Percentiles rank a stretch among this genome's conserved stretches.
Conservation (phyloP, 345 rosid species). For the Euphorbia lathyris region DNA sequence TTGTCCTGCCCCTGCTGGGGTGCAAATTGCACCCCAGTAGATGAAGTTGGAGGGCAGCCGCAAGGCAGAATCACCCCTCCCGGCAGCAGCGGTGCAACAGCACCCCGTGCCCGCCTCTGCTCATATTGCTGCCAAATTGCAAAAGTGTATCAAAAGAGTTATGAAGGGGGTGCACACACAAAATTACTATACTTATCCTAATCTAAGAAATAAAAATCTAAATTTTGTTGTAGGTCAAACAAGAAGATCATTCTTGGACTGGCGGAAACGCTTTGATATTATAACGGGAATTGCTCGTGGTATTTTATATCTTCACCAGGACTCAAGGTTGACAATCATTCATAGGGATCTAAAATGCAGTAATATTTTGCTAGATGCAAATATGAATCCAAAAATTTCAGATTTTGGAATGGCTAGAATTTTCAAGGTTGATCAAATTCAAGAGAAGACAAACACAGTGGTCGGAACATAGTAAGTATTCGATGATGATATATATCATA, state of each 20-base stretch:
- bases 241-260: constrained; percentile 15
- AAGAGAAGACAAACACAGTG: constrained; percentile 3
- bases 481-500: not conserved
- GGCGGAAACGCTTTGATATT: constrained; percentile 52
- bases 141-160: too few species aligned
- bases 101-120: too few species aligned
- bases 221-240: constrained; percentile 5
- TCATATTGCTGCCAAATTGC: too few species aligned
- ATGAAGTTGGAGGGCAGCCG: too few species aligned
- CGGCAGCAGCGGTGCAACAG: too few species aligned
- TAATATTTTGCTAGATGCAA: constrained; percentile 48
- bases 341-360: constrained; percentile 71
- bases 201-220: too few species aligned
- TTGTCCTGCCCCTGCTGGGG: too few species aligned
- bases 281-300: constrained; percentile 61
- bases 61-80: too few species aligned
- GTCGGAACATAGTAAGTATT: constrained; percentile 25
- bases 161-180: too few species aligned
- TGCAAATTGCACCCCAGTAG: too few species aligned
- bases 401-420: constrained; percentile 48
- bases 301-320: constrained; percentile 63
- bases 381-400: constrained; percentile 53
- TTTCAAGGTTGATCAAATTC: not conserved
- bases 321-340: constrained; percentile 64
- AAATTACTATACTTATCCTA: too few species aligned